Conservation (phyloP, 345 rosid genomes). For the Odontarrhena argentea region DNA sequence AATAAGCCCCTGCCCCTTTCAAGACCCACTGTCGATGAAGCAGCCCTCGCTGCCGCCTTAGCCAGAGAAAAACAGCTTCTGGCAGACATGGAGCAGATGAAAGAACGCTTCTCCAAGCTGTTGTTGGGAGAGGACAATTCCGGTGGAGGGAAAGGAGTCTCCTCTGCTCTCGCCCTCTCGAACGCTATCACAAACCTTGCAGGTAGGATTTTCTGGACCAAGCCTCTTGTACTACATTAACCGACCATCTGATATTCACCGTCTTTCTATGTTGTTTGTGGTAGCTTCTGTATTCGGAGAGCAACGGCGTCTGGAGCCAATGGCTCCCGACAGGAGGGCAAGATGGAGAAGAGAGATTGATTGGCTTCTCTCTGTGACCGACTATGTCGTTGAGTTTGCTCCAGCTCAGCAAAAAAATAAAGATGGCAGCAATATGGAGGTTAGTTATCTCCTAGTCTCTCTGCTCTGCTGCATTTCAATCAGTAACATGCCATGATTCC, state of each 20-base stretch:
- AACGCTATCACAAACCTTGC: slow-evolving; percentile 54
- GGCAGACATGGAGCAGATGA: slow-evolving; percentile 58
- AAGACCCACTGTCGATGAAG: slow-evolving; percentile 30
- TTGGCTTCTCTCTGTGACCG: slow-evolving; percentile 66
- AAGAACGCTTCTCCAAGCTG: slow-evolving; percentile 63
- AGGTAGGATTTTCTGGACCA: slow-evolving; percentile 25
- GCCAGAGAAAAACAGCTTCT: slow-evolving; percentile 49
- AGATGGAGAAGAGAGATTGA: slow-evolving; percentile 73
- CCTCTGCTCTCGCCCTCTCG: slow-evolving; percentile 75
- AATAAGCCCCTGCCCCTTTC: slow-evolving; percentile 36
- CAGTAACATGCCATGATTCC: neutral
- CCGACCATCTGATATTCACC: neutral
- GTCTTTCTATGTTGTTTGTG: neutral
- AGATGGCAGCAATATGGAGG: slow-evolving; percentile 65
- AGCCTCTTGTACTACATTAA: neutral
- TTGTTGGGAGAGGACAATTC: slow-evolving; percentile 78
- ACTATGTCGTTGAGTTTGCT: slow-evolving; percentile 67
- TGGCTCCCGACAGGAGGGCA: slow-evolving; percentile 59
- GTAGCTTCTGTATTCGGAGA: slow-evolving; percentile 55
- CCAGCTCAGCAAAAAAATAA: slow-evolving; percentile 64
- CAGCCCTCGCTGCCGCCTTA: slow-evolving; percentile 29
- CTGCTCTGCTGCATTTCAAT: slow-evolving; percentile 8
- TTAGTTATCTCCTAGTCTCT: slow-evolving; percentile 4
- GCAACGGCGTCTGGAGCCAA: slow-evolving; percentile 59
- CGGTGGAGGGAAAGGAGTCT: slow-evolving; percentile 75